A percentile compares a stretch with the other conserved stretches of the same genome.
phyloP scores from a whole-genome alignment of 2,329 filamentous ascomycete species.

The Fusarium cyanostomum region DNA sequence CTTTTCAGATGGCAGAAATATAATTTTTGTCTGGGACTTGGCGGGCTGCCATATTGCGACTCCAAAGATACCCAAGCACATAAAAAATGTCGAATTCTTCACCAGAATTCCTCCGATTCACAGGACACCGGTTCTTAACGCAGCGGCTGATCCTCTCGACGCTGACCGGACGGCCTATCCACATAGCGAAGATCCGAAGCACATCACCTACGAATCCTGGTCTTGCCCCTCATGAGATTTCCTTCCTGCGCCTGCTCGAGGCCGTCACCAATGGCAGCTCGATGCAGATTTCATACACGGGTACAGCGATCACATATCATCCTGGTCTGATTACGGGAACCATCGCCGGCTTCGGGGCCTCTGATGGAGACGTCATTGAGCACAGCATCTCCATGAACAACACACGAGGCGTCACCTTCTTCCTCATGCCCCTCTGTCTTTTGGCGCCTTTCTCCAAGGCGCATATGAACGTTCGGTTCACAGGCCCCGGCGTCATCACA shows the following conservation, averaged over 20 bases:
- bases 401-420: conserved; percentile 87
- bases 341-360: conserved; percentile 77
- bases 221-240: conserved; percentile 91
- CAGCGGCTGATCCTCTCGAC: conserved; percentile 90
- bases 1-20: conserved; percentile 50
- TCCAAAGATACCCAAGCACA: conserved; percentile 38
- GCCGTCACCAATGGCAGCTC: conserved; percentile 93
- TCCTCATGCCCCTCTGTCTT: conserved; percentile 86
- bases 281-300: conserved; percentile 96
- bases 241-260: conserved; percentile 93
- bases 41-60: conserved; percentile 33
- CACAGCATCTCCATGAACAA: conserved; percentile 83
- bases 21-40: conserved; percentile 45
- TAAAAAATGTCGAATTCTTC: conserved; percentile 55
- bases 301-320: conserved; percentile 90
- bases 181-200: conserved; percentile 93
- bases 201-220: conserved; percentile 87
- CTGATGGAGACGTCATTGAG: conserved; percentile 76
- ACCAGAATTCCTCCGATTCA: conserved; percentile 76
- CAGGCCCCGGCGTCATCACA: conserved; percentile 92
- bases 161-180: conserved; percentile 86
- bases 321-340: conserved; percentile 92
- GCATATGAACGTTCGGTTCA: conserved; percentile 88
- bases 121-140: conserved; percentile 82
- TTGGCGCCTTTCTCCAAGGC: conserved; percentile 93